Percentiles rank a stretch among this genome's conserved stretches.
phyloP scores from a whole-genome alignment of 495 filamentous ascomycete genomes.

The Aspergillus indologenus region DNA sequence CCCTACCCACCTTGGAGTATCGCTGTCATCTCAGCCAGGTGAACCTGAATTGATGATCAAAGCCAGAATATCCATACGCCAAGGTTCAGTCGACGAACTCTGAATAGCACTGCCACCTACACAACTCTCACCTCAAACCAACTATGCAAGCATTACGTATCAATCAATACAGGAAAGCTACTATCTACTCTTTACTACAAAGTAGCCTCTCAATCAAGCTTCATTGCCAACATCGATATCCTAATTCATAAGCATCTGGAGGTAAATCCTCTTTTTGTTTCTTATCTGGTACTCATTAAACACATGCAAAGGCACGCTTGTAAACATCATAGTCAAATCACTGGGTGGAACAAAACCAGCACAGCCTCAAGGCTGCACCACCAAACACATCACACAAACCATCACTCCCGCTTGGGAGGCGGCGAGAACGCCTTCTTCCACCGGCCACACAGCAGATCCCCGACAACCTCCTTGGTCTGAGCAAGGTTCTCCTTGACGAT shows the following conservation, averaged over 20 bases:
- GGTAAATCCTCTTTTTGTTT: neutral
- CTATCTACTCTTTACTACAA: no score
- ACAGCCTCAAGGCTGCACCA: neutral
- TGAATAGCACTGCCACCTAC: no score
- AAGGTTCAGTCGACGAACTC: no score
- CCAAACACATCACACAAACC: neutral
- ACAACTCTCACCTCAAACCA: no score
- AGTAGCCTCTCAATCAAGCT: neutral
- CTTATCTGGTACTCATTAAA: neutral
- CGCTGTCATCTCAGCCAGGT: no score
- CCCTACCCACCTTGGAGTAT: no score
- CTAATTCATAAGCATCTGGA: neutral
- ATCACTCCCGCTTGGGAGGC: conserved; percentile 17
- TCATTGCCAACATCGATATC: neutral
- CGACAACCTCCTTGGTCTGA: conserved; percentile 33
- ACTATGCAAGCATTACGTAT: no score
- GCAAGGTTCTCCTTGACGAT: conserved; percentile 50
- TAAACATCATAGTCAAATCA: neutral
- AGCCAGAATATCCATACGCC: no score
- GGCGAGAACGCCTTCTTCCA: conserved; percentile 37
- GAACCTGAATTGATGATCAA: no score
- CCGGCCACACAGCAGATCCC: conserved; percentile 31
- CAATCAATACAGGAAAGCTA: no score
- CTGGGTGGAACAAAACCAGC: neutral
- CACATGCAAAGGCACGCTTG: neutral